Conservation (phyloP, 805 yeast species). For the Candida nitratophila region DNA sequence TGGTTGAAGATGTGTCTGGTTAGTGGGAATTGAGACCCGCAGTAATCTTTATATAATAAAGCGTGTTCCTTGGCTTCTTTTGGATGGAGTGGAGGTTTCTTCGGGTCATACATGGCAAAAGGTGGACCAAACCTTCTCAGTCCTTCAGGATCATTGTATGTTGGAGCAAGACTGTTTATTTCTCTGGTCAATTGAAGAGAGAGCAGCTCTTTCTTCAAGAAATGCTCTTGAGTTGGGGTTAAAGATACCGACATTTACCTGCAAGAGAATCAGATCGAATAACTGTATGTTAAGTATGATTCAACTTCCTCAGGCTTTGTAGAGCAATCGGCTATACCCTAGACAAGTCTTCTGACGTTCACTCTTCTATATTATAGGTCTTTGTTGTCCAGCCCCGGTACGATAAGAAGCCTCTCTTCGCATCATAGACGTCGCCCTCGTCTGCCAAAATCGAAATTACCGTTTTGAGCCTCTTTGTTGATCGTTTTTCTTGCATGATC, state of each 20-base stretch:
- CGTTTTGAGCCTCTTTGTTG: too few relatives aligned
- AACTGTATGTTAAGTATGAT: too few relatives aligned
- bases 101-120: slow-evolving; percentile 45
- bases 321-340: too few relatives aligned
- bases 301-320: too few relatives aligned
- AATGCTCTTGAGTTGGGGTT: slow-evolving; percentile 73
- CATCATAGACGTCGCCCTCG: too few relatives aligned
- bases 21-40: slow-evolving; percentile 51
- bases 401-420: too few relatives aligned
- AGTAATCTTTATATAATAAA: slow-evolving; percentile 12
- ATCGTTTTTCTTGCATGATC: too few relatives aligned
- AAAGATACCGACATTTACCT: slow-evolving; percentile 16
- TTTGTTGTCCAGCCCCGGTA: too few relatives aligned
- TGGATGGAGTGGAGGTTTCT: slow-evolving; percentile 14
- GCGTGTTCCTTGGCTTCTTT: slow-evolving; percentile 13
- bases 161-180: slow-evolving; percentile 40
- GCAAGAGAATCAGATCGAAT: too few relatives aligned
- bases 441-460: too few relatives aligned
- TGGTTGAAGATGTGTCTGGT: slow-evolving; percentile 56
- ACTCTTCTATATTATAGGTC: too few relatives aligned
- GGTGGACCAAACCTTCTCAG: slow-evolving; percentile 74
- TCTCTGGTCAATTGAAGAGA: slow-evolving; percentile 57
- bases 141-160: slow-evolving; percentile 48
- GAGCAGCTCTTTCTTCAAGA: slow-evolving; percentile 75
- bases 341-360: too few relatives aligned